A percentile compares a stretch with the other conserved stretches of the same genome.
These are phyloP conservation scores for Talaromyces funiculosus DNA, from an alignment of 2,329 filamentous ascomycete genomes.

Conservation along the genomic window DNA sequence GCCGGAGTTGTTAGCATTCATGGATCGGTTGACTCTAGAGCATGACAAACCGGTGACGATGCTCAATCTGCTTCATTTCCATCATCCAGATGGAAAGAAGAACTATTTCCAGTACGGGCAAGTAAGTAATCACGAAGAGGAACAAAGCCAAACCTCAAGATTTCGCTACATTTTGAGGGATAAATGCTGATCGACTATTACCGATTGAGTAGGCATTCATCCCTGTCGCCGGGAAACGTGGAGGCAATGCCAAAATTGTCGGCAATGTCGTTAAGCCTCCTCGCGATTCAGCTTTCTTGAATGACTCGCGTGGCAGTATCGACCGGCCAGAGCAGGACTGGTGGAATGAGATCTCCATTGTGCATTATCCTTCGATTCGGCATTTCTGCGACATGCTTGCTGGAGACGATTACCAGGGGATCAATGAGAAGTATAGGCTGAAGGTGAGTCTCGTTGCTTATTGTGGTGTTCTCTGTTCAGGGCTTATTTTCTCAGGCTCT, in stretches of 20 bases:
- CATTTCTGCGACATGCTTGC: constrained; percentile 60
- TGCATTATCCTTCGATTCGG: constrained; percentile 57
- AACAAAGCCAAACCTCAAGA: neutral
- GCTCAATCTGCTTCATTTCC: constrained; percentile 59
- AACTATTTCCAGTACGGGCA: constrained; percentile 55
- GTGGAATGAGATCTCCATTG: constrained; percentile 61
- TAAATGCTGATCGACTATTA: neutral
- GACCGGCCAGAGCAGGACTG: constrained; percentile 25
- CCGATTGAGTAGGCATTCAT: constrained; percentile 24
- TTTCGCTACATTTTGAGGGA: neutral
- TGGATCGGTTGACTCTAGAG: constrained; percentile 28
- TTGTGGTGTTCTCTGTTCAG: neutral
- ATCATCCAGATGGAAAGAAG: constrained; percentile 43
- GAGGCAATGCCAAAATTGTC: constrained; percentile 57
- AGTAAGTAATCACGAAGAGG: constrained; percentile 34
- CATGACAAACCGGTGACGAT: constrained; percentile 51
- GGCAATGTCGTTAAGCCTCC: constrained; percentile 47
- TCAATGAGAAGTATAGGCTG: constrained; percentile 50
- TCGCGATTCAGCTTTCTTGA: constrained; percentile 1
- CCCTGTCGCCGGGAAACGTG: constrained; percentile 47
- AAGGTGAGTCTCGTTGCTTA: constrained; percentile 24
- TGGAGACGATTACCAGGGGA: constrained; percentile 53
- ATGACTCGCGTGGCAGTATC: constrained; percentile 22
- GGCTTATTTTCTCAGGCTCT: constrained; percentile 32
- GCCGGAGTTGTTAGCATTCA: constrained; percentile 48